A percentile compares a stretch with the other conserved stretches of the same genome.
Evolutionary conservation across 164 flowering plant genomes (phyloP).

Genomic region (Piper betle): DNA sequence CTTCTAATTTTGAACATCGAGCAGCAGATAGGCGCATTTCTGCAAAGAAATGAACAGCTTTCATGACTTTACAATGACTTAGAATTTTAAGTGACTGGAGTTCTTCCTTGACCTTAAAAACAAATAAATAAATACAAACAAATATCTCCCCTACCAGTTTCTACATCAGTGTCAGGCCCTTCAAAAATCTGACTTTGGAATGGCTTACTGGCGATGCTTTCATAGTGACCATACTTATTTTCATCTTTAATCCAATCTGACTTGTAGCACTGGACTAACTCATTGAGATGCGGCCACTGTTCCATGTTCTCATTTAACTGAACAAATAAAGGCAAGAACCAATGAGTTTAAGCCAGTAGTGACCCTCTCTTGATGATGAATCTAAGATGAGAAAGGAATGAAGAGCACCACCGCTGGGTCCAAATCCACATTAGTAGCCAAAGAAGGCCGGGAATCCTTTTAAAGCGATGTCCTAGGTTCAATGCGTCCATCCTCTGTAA

Average conservation of each 20-base stretch:
- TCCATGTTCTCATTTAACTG: slow-evolving; percentile 86
- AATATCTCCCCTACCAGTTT: slow-evolving; percentile 46
- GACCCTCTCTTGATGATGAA: not conserved
- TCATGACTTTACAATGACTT: not conserved
- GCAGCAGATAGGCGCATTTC: slow-evolving; percentile 75
- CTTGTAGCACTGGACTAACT: slow-evolving; percentile 81
- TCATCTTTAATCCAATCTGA: slow-evolving; percentile 94
- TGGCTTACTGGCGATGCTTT: slow-evolving; percentile 35
- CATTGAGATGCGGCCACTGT: slow-evolving; percentile 93
- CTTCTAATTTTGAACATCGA: slow-evolving; percentile 48
- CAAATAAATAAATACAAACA: not conserved
- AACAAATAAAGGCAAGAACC: not conserved
- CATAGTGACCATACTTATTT: slow-evolving; percentile 87
- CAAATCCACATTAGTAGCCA: slow-evolving; percentile 37
- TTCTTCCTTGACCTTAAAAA: not conserved
- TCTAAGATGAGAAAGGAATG: not conserved
- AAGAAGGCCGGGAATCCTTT: slow-evolving; percentile 43
- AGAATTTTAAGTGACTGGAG: not conserved
- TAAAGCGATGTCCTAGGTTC: slow-evolving; percentile 46
- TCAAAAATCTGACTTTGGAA: slow-evolving; percentile 85
- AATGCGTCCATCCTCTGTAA: slow-evolving; percentile 41
- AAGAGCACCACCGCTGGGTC: slow-evolving; percentile 54
- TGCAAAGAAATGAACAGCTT: slow-evolving; percentile 10
- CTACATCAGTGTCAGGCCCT: slow-evolving; percentile 94
- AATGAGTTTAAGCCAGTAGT: not conserved